phyloP scores from a whole-genome alignment of 345 rosid species.

The Isatis tinctoria region DNA sequence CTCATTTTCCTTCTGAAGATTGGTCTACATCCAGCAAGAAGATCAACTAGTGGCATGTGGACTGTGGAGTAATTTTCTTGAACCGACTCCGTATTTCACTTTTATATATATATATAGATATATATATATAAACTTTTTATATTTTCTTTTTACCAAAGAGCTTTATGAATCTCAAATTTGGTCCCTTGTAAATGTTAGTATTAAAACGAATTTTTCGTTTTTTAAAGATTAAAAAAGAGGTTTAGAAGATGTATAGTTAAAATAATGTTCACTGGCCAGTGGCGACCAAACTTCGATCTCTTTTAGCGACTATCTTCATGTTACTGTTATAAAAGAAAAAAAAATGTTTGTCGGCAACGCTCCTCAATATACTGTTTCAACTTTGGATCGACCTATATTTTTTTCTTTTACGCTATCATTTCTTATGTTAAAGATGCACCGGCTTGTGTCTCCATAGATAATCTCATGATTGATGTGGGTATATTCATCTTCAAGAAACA shows the following conservation, averaged over 20 bases:
- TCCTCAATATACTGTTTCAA: background rate
- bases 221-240: no score
- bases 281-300: conserved; percentile 1
- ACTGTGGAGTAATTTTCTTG: background rate
- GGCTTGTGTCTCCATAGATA: background rate
- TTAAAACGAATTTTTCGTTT: background rate
- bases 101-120: background rate
- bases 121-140: no score
- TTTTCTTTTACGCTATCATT: background rate
- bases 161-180: background rate
- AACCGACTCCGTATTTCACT: background rate
- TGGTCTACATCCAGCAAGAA: background rate
- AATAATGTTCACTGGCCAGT: background rate
- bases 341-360: conserved; percentile 28
- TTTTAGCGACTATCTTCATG: background rate
- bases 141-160: background rate
- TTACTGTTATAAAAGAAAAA: background rate
- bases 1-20: background rate
- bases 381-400: background rate
- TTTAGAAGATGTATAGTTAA: background rate
- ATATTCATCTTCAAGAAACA: background rate
- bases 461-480: background rate
- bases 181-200: background rate
- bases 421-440: background rate
- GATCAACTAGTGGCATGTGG: background rate